phyloP scores from a whole-genome alignment of 495 filamentous ascomycete genomes.

The Neurospora sp. region DNA sequence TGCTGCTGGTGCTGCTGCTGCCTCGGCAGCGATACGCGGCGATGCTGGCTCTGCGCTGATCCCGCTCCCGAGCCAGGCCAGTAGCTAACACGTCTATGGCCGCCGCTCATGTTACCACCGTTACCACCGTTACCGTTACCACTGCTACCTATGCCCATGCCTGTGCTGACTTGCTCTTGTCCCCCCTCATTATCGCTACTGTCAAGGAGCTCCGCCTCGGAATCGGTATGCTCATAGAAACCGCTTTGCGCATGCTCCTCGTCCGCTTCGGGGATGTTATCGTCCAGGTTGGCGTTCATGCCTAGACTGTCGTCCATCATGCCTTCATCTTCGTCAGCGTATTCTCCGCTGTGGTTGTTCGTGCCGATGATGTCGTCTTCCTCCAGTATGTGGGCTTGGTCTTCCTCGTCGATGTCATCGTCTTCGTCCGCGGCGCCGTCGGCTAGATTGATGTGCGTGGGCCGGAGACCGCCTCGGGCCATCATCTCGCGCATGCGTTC shows the following conservation, averaged over 20 bases:
- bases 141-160: not conserved
- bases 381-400: conserved; percentile 38
- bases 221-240: conserved; percentile 75
- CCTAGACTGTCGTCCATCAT: conserved; percentile 33
- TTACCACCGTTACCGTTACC: not conserved
- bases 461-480: conserved; percentile 16
- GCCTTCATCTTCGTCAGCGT: conserved; percentile 17
- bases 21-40: not conserved
- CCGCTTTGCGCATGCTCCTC: conserved; percentile 20
- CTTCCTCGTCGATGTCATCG: conserved; percentile 36
- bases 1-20: conserved; percentile 9
- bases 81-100: conserved; percentile 10
- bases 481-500: conserved; percentile 41
- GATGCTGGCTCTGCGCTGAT: conserved; percentile 3
- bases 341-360: conserved; percentile 1
- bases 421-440: conserved; percentile 24
- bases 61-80: not conserved
- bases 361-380: conserved; percentile 38
- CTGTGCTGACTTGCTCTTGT: conserved; percentile 20
- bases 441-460: conserved; percentile 22
- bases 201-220: conserved; percentile 54
- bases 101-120: not conserved
- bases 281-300: conserved; percentile 53
- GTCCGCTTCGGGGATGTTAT: conserved; percentile 56
- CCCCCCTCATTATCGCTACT: conserved; percentile 25